Evolutionary conservation across 2,329 filamentous ascomycete genomes (phyloP), one percentile per base, ranked within the genome.

Genomic region (Calycina herbarum): DNA sequence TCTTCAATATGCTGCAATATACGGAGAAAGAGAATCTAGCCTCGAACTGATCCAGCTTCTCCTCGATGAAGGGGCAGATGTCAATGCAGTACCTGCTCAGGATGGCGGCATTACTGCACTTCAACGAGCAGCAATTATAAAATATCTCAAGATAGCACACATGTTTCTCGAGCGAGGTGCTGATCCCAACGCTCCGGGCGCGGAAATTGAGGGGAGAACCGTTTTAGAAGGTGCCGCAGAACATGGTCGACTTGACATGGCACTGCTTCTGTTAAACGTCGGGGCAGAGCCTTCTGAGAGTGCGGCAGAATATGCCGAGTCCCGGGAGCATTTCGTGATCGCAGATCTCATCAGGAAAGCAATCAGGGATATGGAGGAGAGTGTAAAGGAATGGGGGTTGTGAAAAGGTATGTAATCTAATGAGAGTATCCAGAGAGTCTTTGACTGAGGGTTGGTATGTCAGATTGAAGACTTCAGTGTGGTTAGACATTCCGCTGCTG

Each of bases 181-280:
- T 29, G 29, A 67, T 59, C 8, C 48, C 20, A 62, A 65, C 45
- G 65, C 65, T 17, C 38, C 57, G 3, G 42, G 2, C 17, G 64
- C 70, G 42, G 59, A 57, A 54, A 33, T 6, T 2, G 8, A 58
- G 45, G 65, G 62, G 8, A 57, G 65, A 29, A 67, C 54, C 4
- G 59, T 59, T 1, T 42, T 67, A 1, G 62, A 67, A 56, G 59
- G 17, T 24, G 65, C 65, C 29, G 65, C 62, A 42, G 65, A 67
- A 33, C 48, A 59, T 42, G 65, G 62, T 10, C 62, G 65, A 3
- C 33, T 64, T 1, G 62, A 67, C 20, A 67, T 67, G 38, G 62
- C 65, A 3, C 64, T 71, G 56, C 61, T 76, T 11, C 66, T 77
- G 8, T 13, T 64, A 0, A 64, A 73, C n/a, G 31, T 8, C 6